A percentile compares a stretch with the other conserved stretches of the same genome.
phyloP scores from a whole-genome alignment of 345 rosid genomes.

The Aquilaria yunnanensis region DNA sequence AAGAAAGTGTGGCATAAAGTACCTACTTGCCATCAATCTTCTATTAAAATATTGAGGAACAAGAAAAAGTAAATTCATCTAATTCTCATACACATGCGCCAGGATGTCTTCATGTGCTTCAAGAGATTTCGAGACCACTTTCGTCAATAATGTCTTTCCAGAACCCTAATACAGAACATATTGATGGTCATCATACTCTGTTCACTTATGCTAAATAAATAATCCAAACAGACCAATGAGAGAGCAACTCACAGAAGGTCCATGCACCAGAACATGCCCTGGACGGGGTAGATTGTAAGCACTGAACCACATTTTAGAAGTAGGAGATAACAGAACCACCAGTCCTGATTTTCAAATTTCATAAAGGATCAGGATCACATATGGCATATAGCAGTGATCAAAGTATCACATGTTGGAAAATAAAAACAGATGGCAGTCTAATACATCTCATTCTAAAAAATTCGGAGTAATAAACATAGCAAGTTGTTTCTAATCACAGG shows the following conservation, averaged over 20 bases:
- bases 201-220: slow-evolving; percentile 11
- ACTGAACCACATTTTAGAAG: slow-evolving; percentile 64
- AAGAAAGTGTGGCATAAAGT: background rate
- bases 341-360: slow-evolving; percentile 46
- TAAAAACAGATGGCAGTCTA: too few species aligned
- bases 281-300: slow-evolving; percentile 67
- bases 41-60: background rate
- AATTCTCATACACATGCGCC: slow-evolving; percentile 66
- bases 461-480: too few species aligned
- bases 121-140: slow-evolving; percentile 75
- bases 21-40: background rate
- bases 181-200: background rate
- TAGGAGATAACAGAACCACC: slow-evolving; percentile 62
- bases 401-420: too few species aligned
- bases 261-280: slow-evolving; percentile 86
- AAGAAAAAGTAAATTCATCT: slow-evolving; percentile 7
- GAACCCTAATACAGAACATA: slow-evolving; percentile 63
- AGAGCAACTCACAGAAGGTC: slow-evolving; percentile 79
- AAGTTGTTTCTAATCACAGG: too few species aligned
- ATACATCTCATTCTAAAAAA: too few species aligned
- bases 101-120: slow-evolving; percentile 60
- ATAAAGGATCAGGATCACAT: slow-evolving; percentile 3
- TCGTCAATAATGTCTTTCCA: slow-evolving; percentile 83
- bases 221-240: slow-evolving; percentile 2
- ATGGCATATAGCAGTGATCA: background rate